Base-by-base conservation (phyloP, 306 rosid species). In the Canavalia ensiformis region DNA sequence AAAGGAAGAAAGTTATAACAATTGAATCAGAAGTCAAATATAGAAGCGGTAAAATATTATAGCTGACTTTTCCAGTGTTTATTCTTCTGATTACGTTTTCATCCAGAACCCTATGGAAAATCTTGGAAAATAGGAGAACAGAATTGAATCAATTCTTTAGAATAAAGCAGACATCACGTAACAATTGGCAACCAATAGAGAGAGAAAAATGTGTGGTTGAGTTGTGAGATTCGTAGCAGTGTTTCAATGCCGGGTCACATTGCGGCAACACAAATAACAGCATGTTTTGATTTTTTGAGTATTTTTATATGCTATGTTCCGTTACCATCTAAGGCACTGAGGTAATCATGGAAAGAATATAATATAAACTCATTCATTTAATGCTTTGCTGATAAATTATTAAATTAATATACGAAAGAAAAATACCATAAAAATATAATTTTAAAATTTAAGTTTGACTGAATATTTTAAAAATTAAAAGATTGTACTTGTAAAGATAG, bases 201-300 rank as follows among this genome's bases (percentile, higher is more conserved):
- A 18, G 25, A 18, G 25, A 18, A 18, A 18, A 13, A 75, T 31
- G 49, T 2, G 44, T 10, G 37, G 82, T 5, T 81, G 3, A 12
- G 71, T n/a, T 72, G 33, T 66, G 6, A 85, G 74, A 80, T 59
- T 72, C 79, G 56, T 18, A 37, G 73, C 55, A 76, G 41, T 12
- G 69, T 71, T 74, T 72, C 62, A 54, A 41, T 51, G 87, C 84
- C 82, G 84, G 77, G 74, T 45, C 50, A 62, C 88, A 31, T 7
- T 3, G 29, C 42, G 54, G 45, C 72, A 67, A 25, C 72, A 42
- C 3, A n/a, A 3, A 3, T 42, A 42, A 42, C 37, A 42, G 6
- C n/a, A 65, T 28, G 12, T 41, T 65, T 65, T 41, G 1, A 39
- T 41, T n/a, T n/a, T 39, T 1, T 9, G 2, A 34, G 28, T 34